Evolutionary conservation across 441 rosid species (phyloP), one percentile per base, ranked within the genome.

Genomic region (Populus hybrid): DNA sequence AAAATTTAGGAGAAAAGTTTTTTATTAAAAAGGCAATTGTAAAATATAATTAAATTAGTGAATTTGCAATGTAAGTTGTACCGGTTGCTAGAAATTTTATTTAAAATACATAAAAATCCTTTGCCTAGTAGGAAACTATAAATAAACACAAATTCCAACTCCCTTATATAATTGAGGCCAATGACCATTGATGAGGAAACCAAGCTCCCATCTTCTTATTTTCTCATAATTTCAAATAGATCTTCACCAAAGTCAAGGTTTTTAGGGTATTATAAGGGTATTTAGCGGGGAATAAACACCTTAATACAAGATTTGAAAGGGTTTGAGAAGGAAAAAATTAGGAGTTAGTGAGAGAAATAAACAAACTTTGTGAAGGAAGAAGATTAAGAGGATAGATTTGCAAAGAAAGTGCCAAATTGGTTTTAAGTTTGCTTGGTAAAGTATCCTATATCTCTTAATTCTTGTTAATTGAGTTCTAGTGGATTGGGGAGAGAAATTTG

Each of bases 401-500:
- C 6, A 45, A 45, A 45, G 20, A 14, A 45, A 45, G 20, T 45
- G 56, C 1, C 56, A 14, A 45, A 45, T 45, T 45, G 6, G 20
- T 45, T 45, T 45, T 45, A 45, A 14, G 18, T 45, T 45, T 45
- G 56, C 56, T 45, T 14, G 20, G 7, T 14, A 45, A 45, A 14
- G 56, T 1, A 14, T 45, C 7, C 6, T 4, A 45, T 45, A 45
- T 45, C 6, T 42, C 16, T 45, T 45, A 14, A 45, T 45, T 45
- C 56, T 45, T 45, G 7, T 14, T 45, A 14, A 45, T 1, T 14
- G 20, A 45, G 56, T 45, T 45, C 0, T 45, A 3, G 56, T 45
- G 56, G 0, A 0, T 1, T 0, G 56, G 18, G 20, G 1, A 14
- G 56, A 4, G 12, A 3, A 3, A 14, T 14, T 6, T 1, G 0